A percentile compares a stretch with the other conserved stretches of the same genome.
Evolutionary conservation across 495 filamentous ascomycete genomes (phyloP).

Genomic region (Penicillium odoratum): DNA sequence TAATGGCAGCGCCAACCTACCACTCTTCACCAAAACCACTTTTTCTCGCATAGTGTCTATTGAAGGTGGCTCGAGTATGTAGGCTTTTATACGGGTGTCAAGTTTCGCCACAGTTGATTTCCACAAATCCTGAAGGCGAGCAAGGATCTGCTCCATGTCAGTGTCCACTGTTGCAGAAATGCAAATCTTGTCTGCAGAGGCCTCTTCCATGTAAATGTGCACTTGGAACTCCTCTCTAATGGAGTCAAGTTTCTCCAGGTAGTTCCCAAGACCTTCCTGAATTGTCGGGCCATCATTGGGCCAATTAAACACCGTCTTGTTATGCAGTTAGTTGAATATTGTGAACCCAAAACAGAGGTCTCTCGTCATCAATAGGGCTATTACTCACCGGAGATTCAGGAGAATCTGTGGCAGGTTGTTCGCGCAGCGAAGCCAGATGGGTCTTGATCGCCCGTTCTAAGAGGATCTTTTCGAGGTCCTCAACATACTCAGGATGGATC

Average conservation of each 20-base stretch:
- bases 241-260: conserved; percentile 48
- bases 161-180: conserved; percentile 26
- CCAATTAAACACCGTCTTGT: conserved; percentile 46
- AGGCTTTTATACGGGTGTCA: conserved; percentile 32
- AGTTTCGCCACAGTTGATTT: conserved; percentile 33
- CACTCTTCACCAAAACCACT: not conserved
- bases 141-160: conserved; percentile 32
- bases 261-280: conserved; percentile 40
- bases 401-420: not conserved
- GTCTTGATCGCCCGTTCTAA: not conserved
- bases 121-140: conserved; percentile 35
- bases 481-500: not conserved
- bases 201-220: conserved; percentile 8
- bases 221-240: conserved; percentile 37
- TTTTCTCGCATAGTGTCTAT: not conserved
- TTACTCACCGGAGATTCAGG: not conserved
- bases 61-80: conserved; percentile 43
- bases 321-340: not conserved
- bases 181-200: conserved; percentile 23
- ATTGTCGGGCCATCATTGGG: conserved; percentile 38
- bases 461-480: not conserved
- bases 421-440: not conserved
- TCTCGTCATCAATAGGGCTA: not conserved
- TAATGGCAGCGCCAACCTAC: not conserved
- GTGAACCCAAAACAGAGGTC: not conserved